Evolutionary conservation across 768 basidiomycete genomes (phyloP).

Genomic region (Lactifluus subvellereus): DNA sequence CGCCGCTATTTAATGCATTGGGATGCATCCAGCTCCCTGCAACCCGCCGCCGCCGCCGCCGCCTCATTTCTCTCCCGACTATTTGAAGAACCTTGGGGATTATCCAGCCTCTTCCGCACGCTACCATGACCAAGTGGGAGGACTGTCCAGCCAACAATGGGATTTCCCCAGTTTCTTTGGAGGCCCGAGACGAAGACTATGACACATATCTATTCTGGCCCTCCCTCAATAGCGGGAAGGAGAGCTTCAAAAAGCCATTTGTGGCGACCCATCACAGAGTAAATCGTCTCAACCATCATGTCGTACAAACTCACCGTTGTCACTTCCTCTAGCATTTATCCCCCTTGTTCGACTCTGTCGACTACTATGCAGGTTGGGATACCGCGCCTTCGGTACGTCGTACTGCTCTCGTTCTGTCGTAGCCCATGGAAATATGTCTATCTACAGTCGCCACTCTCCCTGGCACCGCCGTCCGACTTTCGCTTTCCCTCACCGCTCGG

Average conservation of each 20-base stretch:
- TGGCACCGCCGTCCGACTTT: background rate
- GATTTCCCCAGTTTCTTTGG: background rate
- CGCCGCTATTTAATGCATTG: constrained; percentile 5
- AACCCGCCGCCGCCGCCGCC: background rate
- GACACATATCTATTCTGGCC: constrained; percentile 23
- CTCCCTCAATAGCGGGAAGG: constrained; percentile 8
- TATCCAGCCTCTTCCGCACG: background rate
- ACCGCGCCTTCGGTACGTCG: constrained; percentile 7
- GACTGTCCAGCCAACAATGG: background rate
- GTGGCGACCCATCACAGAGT: constrained; percentile 4
- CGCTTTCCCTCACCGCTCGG: background rate
- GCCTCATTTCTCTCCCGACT: background rate
- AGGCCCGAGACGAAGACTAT: constrained; percentile 19
- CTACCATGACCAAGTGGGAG: background rate
- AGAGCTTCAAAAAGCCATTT: background rate
- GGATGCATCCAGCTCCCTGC: background rate
- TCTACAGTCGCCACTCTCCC: constrained; percentile 6
- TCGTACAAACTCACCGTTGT: background rate
- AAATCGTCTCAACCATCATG: background rate
- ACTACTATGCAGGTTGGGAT: constrained; percentile 10
- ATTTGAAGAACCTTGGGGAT: background rate
- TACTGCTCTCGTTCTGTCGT: background rate
- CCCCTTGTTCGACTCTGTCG: background rate
- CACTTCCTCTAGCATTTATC: background rate
- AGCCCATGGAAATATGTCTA: background rate